Evolutionary conservation across 2,329 filamentous ascomycete genomes (phyloP).

Genomic region (Neodidymelliopsis sp.): DNA sequence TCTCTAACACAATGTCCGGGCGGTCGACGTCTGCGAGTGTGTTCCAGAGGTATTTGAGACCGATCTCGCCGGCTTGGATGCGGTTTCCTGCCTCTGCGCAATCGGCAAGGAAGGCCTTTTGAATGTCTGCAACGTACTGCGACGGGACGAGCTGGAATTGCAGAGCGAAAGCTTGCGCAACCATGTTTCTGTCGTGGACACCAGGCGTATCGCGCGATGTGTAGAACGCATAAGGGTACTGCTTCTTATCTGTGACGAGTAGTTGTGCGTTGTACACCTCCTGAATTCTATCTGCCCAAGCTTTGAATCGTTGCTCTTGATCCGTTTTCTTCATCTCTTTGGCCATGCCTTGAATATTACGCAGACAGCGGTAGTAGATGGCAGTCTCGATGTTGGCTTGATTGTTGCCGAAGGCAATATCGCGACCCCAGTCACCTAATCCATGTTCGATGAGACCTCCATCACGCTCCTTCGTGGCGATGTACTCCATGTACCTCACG

Average conservation of each 20-base stretch:
- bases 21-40: conserved; percentile 52
- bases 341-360: conserved; percentile 48
- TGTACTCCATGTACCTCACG: conserved; percentile 54
- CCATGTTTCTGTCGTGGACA: conserved; percentile 48
- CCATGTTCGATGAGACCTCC: conserved; percentile 55
- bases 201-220: conserved; percentile 47
- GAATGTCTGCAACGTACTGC: conserved; percentile 33
- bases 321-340: conserved; percentile 19
- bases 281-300: conserved; percentile 33
- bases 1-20: conserved; percentile 49
- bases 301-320: conserved; percentile 21
- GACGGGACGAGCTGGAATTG: conserved; percentile 45
- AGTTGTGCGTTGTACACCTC: conserved; percentile 30
- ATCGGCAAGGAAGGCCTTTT: conserved; percentile 38
- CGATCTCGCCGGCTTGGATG: conserved; percentile 54
- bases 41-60: conserved; percentile 54
- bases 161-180: conserved; percentile 50
- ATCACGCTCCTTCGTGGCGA: conserved; percentile 49
- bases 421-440: conserved; percentile 55
- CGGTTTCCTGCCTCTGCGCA: conserved; percentile 35
- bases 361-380: conserved; percentile 53
- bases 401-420: conserved; percentile 54
- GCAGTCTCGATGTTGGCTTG: conserved; percentile 57
- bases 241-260: conserved; percentile 30
- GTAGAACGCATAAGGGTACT: conserved; percentile 50